phyloP scores from a whole-genome alignment of 345 rosid species.

The Euphorbia lathyris region DNA sequence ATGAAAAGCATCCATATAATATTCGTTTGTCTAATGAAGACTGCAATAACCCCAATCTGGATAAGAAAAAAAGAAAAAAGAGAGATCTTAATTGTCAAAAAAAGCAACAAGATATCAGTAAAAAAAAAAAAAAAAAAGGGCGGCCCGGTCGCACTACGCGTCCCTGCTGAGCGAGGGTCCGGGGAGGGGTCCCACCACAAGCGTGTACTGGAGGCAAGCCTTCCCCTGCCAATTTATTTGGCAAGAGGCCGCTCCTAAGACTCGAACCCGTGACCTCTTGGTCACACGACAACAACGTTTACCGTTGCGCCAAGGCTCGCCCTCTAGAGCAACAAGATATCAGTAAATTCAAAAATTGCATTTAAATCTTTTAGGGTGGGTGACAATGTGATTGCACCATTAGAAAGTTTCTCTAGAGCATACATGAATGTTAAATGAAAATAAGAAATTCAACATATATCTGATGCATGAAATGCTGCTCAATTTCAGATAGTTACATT shows the following conservation, averaged over 20 bases:
- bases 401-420: background rate
- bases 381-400: background rate
- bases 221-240: no score
- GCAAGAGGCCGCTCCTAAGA: no score
- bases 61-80: constrained; percentile 22
- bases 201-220: no score
- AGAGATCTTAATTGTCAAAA: background rate
- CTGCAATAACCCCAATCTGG: constrained; percentile 78
- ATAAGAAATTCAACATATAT: background rate
- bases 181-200: no score
- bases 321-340: background rate
- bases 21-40: constrained; percentile 77
- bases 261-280: no score
- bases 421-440: background rate
- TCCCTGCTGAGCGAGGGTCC: no score
- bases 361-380: background rate
- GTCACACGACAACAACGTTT: no score
- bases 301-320: no score
- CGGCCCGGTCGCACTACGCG: no score
- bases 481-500: background rate
- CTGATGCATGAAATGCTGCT: background rate
- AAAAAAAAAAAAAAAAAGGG: no score
- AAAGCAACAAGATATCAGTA: background rate
- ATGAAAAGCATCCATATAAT: constrained; percentile 84
- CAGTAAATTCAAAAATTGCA: no score